These are phyloP conservation scores for Protomyces inouyei DNA, from an alignment of 1,139 yeast genomes.

Conservation along the genomic window DNA sequence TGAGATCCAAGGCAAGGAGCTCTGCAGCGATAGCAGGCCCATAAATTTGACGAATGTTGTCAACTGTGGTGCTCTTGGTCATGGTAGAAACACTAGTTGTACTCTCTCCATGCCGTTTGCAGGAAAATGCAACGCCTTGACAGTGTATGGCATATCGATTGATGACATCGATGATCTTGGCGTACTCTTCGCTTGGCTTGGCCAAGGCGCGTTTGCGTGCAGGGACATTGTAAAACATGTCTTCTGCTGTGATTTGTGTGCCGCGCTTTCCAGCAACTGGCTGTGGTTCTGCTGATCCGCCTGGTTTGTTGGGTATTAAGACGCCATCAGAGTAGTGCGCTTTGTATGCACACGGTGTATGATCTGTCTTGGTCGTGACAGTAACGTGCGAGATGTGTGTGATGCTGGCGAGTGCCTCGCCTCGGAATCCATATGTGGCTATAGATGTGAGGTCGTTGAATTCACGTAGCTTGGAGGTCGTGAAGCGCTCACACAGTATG, in stretches of 20 bases:
- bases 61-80: constrained; percentile 44
- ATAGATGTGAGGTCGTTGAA: constrained; percentile 52
- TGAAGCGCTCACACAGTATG: constrained; percentile 58
- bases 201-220: constrained; percentile 65
- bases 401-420: constrained; percentile 73
- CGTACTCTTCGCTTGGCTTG: constrained; percentile 68
- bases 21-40: constrained; percentile 69
- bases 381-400: constrained; percentile 60
- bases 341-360: constrained; percentile 58
- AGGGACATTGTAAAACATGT: constrained; percentile 83
- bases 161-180: constrained; percentile 72
- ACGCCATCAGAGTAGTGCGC: constrained; percentile 40
- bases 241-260: constrained; percentile 70
- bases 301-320: constrained; percentile 35
- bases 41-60: constrained; percentile 66
- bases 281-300: constrained; percentile 49
- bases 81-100: constrained; percentile 48
- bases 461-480: constrained; percentile 61
- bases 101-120: constrained; percentile 54
- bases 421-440: constrained; percentile 69
- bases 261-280: constrained; percentile 87
- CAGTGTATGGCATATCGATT: constrained; percentile 81
- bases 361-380: constrained; percentile 66
- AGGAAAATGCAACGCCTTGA: constrained; percentile 62
- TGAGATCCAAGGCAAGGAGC: constrained; percentile 48